Evolutionary conservation across 345 rosid genomes (phyloP).

Genomic region (Euphorbia lathyris): DNA sequence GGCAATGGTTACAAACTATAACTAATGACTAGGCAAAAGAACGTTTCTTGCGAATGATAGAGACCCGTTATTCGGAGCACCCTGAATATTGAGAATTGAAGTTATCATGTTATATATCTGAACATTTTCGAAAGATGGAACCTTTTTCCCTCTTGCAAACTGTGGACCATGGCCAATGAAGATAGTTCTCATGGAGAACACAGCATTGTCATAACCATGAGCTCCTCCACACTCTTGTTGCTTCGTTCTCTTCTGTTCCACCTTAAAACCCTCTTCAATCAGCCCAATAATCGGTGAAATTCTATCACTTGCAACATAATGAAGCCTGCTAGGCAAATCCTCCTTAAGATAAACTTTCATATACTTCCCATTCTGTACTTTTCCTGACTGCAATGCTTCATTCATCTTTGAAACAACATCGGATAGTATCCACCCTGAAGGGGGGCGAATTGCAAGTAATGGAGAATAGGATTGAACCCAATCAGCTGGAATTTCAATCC

Average conservation of each 20-base stretch:
- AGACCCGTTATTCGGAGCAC: slow-evolving; percentile 82
- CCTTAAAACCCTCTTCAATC: slow-evolving; percentile 71
- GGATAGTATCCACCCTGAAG: slow-evolving; percentile 35
- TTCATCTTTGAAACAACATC: slow-evolving; percentile 79
- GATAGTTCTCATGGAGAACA: slow-evolving; percentile 92
- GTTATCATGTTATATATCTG: slow-evolving; percentile 80
- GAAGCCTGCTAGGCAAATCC: slow-evolving; percentile 76
- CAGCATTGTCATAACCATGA: slow-evolving; percentile 83
- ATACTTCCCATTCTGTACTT: slow-evolving; percentile 69
- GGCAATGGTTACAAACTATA: neutral
- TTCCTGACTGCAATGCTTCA: slow-evolving; percentile 62
- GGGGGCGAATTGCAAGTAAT: slow-evolving; percentile 72
- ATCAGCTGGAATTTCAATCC: slow-evolving; percentile 54
- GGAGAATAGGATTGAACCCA: slow-evolving; percentile 82
- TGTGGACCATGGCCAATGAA: slow-evolving; percentile 90
- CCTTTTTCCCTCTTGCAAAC: slow-evolving; percentile 71
- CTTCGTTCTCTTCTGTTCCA: slow-evolving; percentile 56
- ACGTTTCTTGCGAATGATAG: slow-evolving; percentile 37
- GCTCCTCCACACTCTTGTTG: slow-evolving; percentile 82
- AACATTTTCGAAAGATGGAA: slow-evolving; percentile 89
- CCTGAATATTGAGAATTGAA: slow-evolving; percentile 71
- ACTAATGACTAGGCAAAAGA: slow-evolving; percentile 44
- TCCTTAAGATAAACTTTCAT: slow-evolving; percentile 81
- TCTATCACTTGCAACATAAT: slow-evolving; percentile 58
- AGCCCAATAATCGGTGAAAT: slow-evolving; percentile 80